Base-by-base conservation (phyloP, 108 stramenopile species). In the Cyclostephanos tholiformis region DNA sequence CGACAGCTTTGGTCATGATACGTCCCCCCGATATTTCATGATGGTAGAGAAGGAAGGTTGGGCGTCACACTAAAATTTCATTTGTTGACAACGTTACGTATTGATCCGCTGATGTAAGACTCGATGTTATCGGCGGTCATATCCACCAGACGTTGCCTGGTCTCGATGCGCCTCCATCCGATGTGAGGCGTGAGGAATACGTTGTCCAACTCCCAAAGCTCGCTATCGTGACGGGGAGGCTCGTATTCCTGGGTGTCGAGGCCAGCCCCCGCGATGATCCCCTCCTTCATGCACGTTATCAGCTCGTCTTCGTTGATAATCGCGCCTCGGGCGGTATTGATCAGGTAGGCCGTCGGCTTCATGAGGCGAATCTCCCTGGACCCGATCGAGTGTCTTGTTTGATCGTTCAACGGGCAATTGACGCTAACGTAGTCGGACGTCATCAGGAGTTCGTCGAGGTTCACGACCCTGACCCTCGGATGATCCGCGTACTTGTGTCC, bases 321-420 rank as follows among this genome's bases (percentile, higher is more conserved):
- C 19, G 91, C 90, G 8, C 97, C 97, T 19, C 97, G 84, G 0
- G 90, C 88, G 13, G 95, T 92, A 74, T 97, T 97, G 80, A 96
- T 91, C 16, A 97, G 63, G 64, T 89, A 95, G 29, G 95, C 94
- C 0, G 92, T 84, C 0, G 89, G 86, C 76, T 93, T 95, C 94
- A 97, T 96, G 13, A 79, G 67, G 8, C 87, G 79, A 9, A 97
- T 78, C 77, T 96, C 86, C 16, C 63, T 23, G 0, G 29, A 72
- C 4, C 93, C 96, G 71, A 97, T 88, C 55, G 89, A 77, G 35
- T 92, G 88, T 2, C 84, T 72, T 14, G 97, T 97, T 30, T 91
- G 65, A 39, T 71, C 88, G 65, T 95, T 96, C 65, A 97, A 72
- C 3, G 97, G 96, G 19, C 88, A 89, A 52, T 97, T 94, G 69